Conservation (phyloP, 1,284 basidiomycete species). For the Ceratobasidium sp. region DNA sequence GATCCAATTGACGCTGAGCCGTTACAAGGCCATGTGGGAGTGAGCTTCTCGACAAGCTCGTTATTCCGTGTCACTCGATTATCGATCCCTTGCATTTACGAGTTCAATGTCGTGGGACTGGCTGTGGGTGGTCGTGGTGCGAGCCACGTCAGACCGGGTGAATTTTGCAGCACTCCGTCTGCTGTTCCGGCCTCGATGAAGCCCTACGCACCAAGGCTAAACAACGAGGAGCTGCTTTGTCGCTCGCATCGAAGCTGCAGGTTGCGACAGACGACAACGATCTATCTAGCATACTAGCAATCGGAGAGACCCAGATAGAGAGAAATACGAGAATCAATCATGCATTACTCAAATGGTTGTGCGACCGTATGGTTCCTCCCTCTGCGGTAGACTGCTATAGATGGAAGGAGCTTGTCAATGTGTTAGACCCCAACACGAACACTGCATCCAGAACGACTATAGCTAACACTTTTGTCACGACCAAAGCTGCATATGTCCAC, state of each 20-base stretch:
- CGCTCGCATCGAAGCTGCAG: slow-evolving; percentile 19
- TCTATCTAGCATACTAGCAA: not conserved
- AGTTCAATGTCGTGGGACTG: slow-evolving; percentile 6
- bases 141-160: slow-evolving; percentile 2
- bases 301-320: not conserved
- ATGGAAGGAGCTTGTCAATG: slow-evolving; percentile 17
- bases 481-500: slow-evolving; percentile 28
- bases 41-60: not conserved
- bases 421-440: not conserved
- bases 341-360: slow-evolving; percentile 30
- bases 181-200: not conserved
- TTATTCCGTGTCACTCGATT: slow-evolving; percentile 27
- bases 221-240: slow-evolving; percentile 4
- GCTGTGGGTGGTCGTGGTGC: slow-evolving; percentile 31
- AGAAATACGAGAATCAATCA: slow-evolving; percentile 9
- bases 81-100: slow-evolving; percentile 13
- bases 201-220: not conserved
- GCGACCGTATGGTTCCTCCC: slow-evolving; percentile 27
- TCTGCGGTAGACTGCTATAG: slow-evolving; percentile 21
- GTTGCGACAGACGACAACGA: not conserved
- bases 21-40: not conserved
- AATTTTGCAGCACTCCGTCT: not conserved
- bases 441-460: slow-evolving; percentile 27
- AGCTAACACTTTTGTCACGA: slow-evolving; percentile 14
- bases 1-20: not conserved